A percentile compares a stretch with the other conserved stretches of the same genome.
Conservation (phyloP, 1,284 basidiomycete genomes). For the Trametes versicolor region DNA sequence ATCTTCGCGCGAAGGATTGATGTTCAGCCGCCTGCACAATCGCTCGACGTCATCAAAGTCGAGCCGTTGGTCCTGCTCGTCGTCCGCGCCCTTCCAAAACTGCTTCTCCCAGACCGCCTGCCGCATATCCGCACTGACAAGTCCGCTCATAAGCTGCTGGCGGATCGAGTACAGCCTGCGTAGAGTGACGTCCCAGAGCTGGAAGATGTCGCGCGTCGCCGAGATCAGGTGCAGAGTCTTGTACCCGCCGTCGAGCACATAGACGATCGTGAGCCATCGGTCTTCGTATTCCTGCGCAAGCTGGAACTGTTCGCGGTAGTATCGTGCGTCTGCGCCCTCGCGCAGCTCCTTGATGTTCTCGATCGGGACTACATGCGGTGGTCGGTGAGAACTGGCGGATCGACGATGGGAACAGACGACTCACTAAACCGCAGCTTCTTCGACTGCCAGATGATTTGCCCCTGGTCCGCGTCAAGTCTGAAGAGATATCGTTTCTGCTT, state of each 20-base stretch:
- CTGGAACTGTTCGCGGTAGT: slow-evolving; percentile 83
- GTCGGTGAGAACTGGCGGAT: slow-evolving; percentile 3
- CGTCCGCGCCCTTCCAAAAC: slow-evolving; percentile 81
- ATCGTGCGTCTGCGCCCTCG: slow-evolving; percentile 77
- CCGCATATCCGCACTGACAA: slow-evolving; percentile 70
- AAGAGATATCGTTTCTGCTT: slow-evolving; percentile 83
- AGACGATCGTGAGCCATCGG: slow-evolving; percentile 84
- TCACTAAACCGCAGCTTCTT: slow-evolving; percentile 79
- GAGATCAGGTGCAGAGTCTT: slow-evolving; percentile 94
- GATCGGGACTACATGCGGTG: slow-evolving; percentile 73
- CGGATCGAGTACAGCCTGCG: slow-evolving; percentile 68
- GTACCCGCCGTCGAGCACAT: slow-evolving; percentile 82
- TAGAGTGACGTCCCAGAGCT: slow-evolving; percentile 73
- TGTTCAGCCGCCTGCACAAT: slow-evolving; percentile 81
- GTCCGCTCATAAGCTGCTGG: slow-evolving; percentile 73
- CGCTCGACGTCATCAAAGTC: slow-evolving; percentile 79
- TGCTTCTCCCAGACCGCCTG: slow-evolving; percentile 85
- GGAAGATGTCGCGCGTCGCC: slow-evolving; percentile 72
- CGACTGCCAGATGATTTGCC: slow-evolving; percentile 87
- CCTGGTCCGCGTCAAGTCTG: slow-evolving; percentile 80
- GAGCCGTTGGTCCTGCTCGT: slow-evolving; percentile 67
- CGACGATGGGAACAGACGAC: slow-evolving; percentile 44
- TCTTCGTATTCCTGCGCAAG: slow-evolving; percentile 67
- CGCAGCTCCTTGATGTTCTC: slow-evolving; percentile 94
- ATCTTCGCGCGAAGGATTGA: slow-evolving; percentile 72